Percentiles rank a stretch among this genome's conserved stretches.
These are phyloP conservation scores for Micractinium sp. DNA, from an alignment of 139 green algal species.

Conservation along the genomic window DNA sequence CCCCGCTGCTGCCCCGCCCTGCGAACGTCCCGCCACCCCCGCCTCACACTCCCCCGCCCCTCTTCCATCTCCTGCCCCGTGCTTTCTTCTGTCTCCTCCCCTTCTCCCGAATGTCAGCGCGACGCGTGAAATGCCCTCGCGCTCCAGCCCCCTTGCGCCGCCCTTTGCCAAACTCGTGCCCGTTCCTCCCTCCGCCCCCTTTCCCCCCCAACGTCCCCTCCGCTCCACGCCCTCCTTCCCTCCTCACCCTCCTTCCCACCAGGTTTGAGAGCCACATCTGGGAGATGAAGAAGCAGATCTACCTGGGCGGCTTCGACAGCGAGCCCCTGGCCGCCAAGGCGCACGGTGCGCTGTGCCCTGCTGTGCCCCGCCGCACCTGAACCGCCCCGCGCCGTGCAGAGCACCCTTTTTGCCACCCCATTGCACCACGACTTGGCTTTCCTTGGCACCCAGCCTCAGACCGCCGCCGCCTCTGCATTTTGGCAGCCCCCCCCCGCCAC, in stretches of 20 bases:
- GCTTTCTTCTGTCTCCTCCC: neutral
- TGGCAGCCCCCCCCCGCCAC: neutral
- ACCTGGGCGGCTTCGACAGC: conserved; percentile 47
- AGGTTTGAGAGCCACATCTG: conserved; percentile 54
- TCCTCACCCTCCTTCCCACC: neutral
- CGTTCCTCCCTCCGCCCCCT: neutral
- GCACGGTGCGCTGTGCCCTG: conserved; percentile 33
- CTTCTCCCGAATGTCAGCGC: neutral
- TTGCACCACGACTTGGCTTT: neutral
- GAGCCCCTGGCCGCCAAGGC: conserved; percentile 44
- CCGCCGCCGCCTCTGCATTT: neutral
- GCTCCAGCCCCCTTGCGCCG: neutral
- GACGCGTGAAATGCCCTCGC: neutral
- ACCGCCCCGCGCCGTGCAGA: neutral
- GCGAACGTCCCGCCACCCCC: neutral
- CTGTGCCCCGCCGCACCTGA: neutral
- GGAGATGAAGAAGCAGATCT: conserved; percentile 51
- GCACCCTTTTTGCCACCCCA: no score
- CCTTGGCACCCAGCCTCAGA: neutral
- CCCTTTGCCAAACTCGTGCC: no score
- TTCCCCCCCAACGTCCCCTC: neutral
- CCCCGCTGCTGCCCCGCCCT: neutral
- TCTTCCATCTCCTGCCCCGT: neutral
- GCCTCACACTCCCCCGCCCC: neutral
- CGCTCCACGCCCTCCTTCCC: neutral